A percentile compares a stretch with the other conserved stretches of the same genome.
Conservation (phyloP, 148 eudicot species). For the Persicaria tinctoria region DNA sequence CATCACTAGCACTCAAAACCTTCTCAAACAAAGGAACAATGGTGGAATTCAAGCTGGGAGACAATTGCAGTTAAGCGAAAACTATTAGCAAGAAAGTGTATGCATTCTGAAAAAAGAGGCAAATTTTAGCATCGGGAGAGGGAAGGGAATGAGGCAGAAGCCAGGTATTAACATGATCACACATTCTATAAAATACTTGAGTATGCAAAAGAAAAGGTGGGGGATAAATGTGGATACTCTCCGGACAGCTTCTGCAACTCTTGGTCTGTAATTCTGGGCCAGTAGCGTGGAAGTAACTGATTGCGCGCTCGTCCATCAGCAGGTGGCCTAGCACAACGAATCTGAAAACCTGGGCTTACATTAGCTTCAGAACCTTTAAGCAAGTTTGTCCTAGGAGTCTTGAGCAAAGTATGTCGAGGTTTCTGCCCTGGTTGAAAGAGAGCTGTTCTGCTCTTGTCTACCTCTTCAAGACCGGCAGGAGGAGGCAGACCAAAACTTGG, state of each 20-base stretch:
- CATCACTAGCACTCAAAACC: constrained; percentile 94
- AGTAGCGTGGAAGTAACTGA: constrained; percentile 89
- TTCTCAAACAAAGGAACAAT: constrained; percentile 87
- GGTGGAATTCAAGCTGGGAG: constrained; percentile 67
- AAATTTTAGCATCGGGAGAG: neutral
- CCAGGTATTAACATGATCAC: neutral
- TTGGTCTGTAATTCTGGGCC: constrained; percentile 95
- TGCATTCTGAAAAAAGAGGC: neutral
- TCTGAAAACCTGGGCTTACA: constrained; percentile 24
- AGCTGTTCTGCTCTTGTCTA: constrained; percentile 37
- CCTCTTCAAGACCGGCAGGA: constrained; percentile 33
- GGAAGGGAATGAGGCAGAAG: neutral
- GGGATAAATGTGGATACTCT: constrained; percentile 60
- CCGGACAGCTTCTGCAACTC: constrained; percentile 86
- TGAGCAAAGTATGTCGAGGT: constrained; percentile 50
- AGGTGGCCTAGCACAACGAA: constrained; percentile 84
- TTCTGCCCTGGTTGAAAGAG: constrained; percentile 44
- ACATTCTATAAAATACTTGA: neutral
- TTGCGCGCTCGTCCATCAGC: constrained; percentile 73
- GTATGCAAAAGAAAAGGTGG: neutral
- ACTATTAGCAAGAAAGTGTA: neutral
- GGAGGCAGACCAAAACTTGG: constrained; percentile 28
- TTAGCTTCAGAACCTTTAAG: constrained; percentile 33
- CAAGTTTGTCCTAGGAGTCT: constrained; percentile 40
- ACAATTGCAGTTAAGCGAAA: constrained; percentile 31